Percentiles rank a stretch among this genome's conserved stretches.
Evolutionary conservation across 2,329 filamentous ascomycete species (phyloP).

Genomic region (Calonectria henricotiae): DNA sequence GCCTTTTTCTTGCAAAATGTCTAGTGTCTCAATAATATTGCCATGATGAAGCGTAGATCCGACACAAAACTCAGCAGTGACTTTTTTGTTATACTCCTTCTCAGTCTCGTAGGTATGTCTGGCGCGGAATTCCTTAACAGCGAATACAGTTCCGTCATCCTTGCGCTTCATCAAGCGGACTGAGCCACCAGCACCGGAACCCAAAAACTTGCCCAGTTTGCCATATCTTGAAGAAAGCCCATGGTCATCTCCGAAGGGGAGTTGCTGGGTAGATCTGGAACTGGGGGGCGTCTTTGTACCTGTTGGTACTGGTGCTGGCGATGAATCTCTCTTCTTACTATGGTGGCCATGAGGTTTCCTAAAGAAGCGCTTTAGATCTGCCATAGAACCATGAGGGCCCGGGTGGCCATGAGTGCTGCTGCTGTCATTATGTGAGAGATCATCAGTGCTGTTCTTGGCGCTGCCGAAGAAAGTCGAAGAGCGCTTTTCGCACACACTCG

Average conservation of each 20-base stretch:
- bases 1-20: conserved; percentile 94
- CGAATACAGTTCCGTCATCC: conserved; percentile 94
- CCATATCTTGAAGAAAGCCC: conserved; percentile 93
- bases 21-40: conserved; percentile 98
- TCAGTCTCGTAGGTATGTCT: conserved; percentile 94
- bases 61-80: conserved; percentile 98
- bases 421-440: conserved; percentile 52
- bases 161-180: conserved; percentile 95
- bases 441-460: conserved; percentile 59
- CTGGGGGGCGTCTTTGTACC: conserved; percentile 66
- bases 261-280: conserved; percentile 71
- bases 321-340: conserved; percentile 79
- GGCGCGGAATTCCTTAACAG: conserved; percentile 96
- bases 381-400: conserved; percentile 84
- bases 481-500: conserved; percentile 71
- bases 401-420: conserved; percentile 48
- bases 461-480: conserved; percentile 61
- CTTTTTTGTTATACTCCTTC: conserved; percentile 97
- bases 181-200: conserved; percentile 94
- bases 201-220: conserved; percentile 94
- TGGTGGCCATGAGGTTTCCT: conserved; percentile 84
- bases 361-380: conserved; percentile 97
- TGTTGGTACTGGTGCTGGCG: conserved; percentile 72
- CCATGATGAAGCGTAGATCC: conserved; percentile 97
- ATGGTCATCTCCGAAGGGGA: conserved; percentile 96